Base-by-base conservation (phyloP, 116 monocot species). In the Posidonia oceanica region DNA sequence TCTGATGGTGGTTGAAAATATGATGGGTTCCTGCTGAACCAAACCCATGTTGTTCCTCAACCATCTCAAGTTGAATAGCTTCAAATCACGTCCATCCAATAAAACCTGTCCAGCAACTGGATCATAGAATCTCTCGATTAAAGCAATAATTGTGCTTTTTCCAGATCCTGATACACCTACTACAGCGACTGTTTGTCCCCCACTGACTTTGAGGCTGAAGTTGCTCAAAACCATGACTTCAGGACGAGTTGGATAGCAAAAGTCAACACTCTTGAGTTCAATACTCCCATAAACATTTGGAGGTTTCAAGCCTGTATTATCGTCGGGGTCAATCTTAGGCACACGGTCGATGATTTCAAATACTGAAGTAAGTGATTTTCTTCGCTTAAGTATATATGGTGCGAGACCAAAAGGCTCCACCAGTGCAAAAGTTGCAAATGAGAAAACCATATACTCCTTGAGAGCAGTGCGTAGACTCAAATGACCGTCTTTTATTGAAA, bases 361-460 rank as follows among this genome's bases (percentile, higher is more conserved):
- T 59, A 97, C 89, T 66, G 97, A 87, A 39, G 57, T 79, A 41
- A 97, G 85, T 4, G 89, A 87, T 54, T 89, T 87, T 18, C 92
- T 77, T 53, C 92, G 69, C 76, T 97, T 97, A 1, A 92, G 84
- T 51, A 97, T 97, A 61, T 89, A 97, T 20, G 97, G 97, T 56
- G 97, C 97, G 54, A 97, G 84, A 36, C 97, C 97, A 66, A 97
- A 97, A 39, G 97, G 97, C 81, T 97, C 97, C 61, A 97, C 97
- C 39, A 97, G 71, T 23, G 92, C 97, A 78, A 97, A 97, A 12
- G 97, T 87, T 55, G 92, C 92, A 72, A 91, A 97, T 39, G 92
- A 89, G 71, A 97, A 97, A 14, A 97, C 87, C 74, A 97, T 83
- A 64, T 97, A 97, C 73, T 87, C 97, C 71, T 91, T 97, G 61